Evolutionary conservation across 257 asterid genomes (phyloP).

Genomic region (Striga asiatica): DNA sequence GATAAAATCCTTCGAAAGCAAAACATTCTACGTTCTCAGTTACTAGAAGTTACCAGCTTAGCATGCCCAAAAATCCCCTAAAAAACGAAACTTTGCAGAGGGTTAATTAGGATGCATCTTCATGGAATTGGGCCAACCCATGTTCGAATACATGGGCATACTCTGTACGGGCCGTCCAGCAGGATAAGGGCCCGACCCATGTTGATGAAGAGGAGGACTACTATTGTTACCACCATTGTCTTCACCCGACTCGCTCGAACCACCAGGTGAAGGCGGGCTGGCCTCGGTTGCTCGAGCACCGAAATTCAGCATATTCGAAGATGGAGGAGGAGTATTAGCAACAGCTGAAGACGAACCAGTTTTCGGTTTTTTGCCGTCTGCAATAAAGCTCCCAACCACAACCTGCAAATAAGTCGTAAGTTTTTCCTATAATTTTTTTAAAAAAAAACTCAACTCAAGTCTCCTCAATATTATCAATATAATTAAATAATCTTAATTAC

Average conservation of each 20-base stretch:
- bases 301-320: constrained; percentile 48
- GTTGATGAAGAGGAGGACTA: constrained; percentile 44
- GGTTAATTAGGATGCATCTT: constrained; percentile 43
- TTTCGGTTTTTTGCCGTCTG: constrained; percentile 64
- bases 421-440: too few relatives aligned
- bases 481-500: background rate
- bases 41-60: too few relatives aligned
- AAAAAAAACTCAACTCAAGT: background rate
- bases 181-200: constrained; percentile 26
- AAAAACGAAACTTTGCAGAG: background rate
- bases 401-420: too few relatives aligned
- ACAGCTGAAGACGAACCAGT: constrained; percentile 22
- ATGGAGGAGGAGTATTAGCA: constrained; percentile 25
- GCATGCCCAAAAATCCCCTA: too few relatives aligned
- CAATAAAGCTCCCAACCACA: constrained; percentile 81
- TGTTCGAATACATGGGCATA: constrained; percentile 37
- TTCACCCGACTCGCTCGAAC: constrained; percentile 58
- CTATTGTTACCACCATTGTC: constrained; percentile 44
- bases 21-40: too few relatives aligned
- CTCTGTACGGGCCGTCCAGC: constrained; percentile 40
- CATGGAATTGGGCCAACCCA: constrained; percentile 55
- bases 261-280: constrained; percentile 62
- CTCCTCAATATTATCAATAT: background rate
- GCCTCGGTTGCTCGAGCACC: constrained; percentile 35
- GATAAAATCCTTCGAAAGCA: too few relatives aligned